These are phyloP conservation scores for Diaporthe eres DNA, from an alignment of 2,329 filamentous ascomycete genomes.

Conservation along the genomic window DNA sequence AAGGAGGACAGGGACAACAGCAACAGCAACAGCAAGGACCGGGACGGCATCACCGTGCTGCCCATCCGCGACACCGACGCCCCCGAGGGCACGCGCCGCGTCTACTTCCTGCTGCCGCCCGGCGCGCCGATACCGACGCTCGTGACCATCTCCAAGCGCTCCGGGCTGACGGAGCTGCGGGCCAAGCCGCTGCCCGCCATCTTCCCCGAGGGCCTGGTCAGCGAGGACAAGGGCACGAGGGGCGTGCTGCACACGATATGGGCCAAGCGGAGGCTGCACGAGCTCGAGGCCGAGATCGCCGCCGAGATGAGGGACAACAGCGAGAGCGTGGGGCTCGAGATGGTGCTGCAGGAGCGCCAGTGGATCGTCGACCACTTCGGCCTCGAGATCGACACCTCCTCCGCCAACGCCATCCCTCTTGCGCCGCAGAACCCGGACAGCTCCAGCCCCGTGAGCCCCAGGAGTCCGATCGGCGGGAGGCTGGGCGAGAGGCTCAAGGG, in stretches of 20 bases:
- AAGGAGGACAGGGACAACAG: not conserved
- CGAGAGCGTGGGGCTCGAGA: constrained; percentile 87
- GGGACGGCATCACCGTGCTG: constrained; percentile 82
- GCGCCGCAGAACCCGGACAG: constrained; percentile 46
- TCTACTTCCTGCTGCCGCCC: constrained; percentile 87
- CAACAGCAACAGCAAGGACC: constrained; percentile 79
- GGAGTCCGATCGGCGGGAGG: constrained; percentile 76
- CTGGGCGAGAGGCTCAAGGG: constrained; percentile 86
- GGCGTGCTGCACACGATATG: constrained; percentile 92
- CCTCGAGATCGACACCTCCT: constrained; percentile 59
- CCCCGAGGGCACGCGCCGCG: constrained; percentile 66
- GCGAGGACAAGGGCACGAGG: constrained; percentile 77
- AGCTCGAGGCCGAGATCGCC: constrained; percentile 83
- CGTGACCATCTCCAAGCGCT: constrained; percentile 72
- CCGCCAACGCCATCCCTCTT: constrained; percentile 42
- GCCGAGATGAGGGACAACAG: constrained; percentile 79
- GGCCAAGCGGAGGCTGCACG: constrained; percentile 85
- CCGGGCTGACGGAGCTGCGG: constrained; percentile 62
- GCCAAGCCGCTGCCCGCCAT: constrained; percentile 90
- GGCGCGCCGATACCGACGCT: constrained; percentile 79
- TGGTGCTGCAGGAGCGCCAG: constrained; percentile 85
- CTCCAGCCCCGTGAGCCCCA: constrained; percentile 54
- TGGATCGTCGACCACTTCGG: constrained; percentile 91
- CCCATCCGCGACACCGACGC: constrained; percentile 70
- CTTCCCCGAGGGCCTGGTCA: constrained; percentile 82